Base-by-base conservation (phyloP, 1,284 basidiomycete genomes). In the Moniliophthora roreri region DNA sequence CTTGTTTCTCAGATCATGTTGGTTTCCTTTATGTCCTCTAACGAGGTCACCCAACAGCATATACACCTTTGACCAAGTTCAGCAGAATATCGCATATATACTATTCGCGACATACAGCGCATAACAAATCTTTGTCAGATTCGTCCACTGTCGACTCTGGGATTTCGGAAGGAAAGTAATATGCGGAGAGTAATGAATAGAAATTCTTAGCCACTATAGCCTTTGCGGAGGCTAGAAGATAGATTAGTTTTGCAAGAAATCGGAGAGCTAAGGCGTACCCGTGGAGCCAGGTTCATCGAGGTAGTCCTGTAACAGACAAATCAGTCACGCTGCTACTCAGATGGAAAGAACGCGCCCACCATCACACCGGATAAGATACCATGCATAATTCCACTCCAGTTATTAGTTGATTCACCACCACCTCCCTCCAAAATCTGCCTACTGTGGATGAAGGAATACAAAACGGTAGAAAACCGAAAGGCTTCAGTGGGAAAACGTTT, bases 361-460 rank as follows among this genome's bases (percentile, higher is more conserved):
- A 50, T 63, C 63, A 80, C 55, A 2, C 77, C 76, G 1, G 77
- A 76, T 32, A 80, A 53, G 15, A 79, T 57, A 16, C 70, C 65
- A 26, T 65, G 58, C 20, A 69, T 68, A 15, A 70, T 60, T 21
- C 51, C 54, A 61, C 77, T 74, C 76, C 76, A 79, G 8, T 57
- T 54, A 2, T 54, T 56, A 16, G 54, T 60, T 13, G 54, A 44
- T 9, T 24, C 52, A 10, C 57, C 44, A 35, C 64, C 58, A 32
- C 53, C 60, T 11, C 36, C 13, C 32, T 52, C 45, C n/a, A 52
- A 48, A 13, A 58, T 48, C 51, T 66, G 70, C 15, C 67, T 62
- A 39, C 59, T 45, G 18, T 71, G 62, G 6, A 76, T 65, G 9
- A 57, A 61, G 18, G 60, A 61, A 40, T 76, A 63, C 16, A 77